Base-by-base conservation (phyloP, 495 filamentous ascomycete species). In the Neurospora sp. region DNA sequence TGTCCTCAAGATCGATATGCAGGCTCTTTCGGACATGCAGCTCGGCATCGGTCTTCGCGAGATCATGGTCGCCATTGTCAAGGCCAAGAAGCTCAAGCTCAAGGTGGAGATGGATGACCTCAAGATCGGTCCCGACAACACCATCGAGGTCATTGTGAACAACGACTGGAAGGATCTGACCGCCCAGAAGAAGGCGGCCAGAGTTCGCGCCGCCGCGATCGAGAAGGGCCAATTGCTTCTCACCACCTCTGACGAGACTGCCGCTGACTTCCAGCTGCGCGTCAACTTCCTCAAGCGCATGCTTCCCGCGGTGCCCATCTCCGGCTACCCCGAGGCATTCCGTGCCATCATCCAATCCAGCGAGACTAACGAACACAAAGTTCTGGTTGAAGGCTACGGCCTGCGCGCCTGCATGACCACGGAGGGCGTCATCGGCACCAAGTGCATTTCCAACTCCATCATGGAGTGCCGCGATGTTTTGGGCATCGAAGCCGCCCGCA, bases 351-450 rank as follows among this genome's bases (percentile, higher is more conserved):
- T 99, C 78, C 92, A 95, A 77, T 87, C 84, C 4, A 80, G 81
- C 41, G 83, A 87, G 31, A 78, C 86, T 70, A 87, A 86, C 0
- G 85, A 88, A 35, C 86, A 93, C 78, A 90, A 88, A 38, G 88
- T 99, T 9, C 85, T 97, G 0, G 96, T 99, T 27, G 96, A 99
- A 86, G 96, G 96, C 20, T 98, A 98, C 83, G 96, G 96, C 5
- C 84, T 99, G 70, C 87, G 87, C 37, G 87, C 88, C 12, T 98
- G 95, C 84, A 96, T 99, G 91, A 97, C 88, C 38, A 99, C 96
- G 1, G 89, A 91, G 40, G 96, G 96, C 74, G 90, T 99, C 38
- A 84, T 95, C 44, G 93, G 93, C 72, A 89, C 87, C 9, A 83
- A 85, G 77, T 92, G 90, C 20, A 85, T 82, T 12, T 93, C 92